phyloP scores from a whole-genome alignment of 2,329 filamentous ascomycete genomes.

The Aspergillus felis region DNA sequence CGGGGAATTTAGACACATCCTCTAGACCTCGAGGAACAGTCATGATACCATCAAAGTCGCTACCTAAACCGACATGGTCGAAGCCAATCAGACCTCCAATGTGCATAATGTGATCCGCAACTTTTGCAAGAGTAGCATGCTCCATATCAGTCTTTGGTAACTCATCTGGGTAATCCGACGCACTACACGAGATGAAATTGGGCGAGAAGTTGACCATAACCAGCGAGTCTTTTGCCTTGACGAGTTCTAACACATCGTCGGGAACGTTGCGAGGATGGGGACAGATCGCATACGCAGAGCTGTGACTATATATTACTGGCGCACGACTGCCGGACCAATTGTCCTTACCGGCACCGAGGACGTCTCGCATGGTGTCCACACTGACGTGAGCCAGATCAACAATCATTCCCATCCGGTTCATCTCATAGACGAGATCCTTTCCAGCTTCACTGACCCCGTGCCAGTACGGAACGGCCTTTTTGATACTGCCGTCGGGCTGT shows the following conservation, averaged over 20 bases:
- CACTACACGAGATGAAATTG: slow-evolving; percentile 73
- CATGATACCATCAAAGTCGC: slow-evolving; percentile 73
- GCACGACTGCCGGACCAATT: slow-evolving; percentile 70
- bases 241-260: slow-evolving; percentile 73
- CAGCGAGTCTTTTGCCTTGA: slow-evolving; percentile 68
- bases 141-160: slow-evolving; percentile 64
- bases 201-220: slow-evolving; percentile 92
- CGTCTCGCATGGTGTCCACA: slow-evolving; percentile 79
- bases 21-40: slow-evolving; percentile 69
- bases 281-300: slow-evolving; percentile 73
- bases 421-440: slow-evolving; percentile 69
- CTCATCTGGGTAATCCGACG: slow-evolving; percentile 56
- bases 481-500: slow-evolving; percentile 34
- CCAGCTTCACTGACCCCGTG: slow-evolving; percentile 70
- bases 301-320: slow-evolving; percentile 86
- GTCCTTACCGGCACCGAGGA: slow-evolving; percentile 59
- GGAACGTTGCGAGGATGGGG: slow-evolving; percentile 88
- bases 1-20: slow-evolving; percentile 79
- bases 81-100: slow-evolving; percentile 82
- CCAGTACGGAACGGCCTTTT: slow-evolving; percentile 37
- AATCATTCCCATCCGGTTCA: slow-evolving; percentile 95
- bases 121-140: slow-evolving; percentile 71
- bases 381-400: slow-evolving; percentile 80
- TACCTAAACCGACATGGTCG: slow-evolving; percentile 81
- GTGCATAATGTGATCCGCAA: slow-evolving; percentile 75